Conservation (phyloP, 495 filamentous ascomycete species). For the Aspergillus incahuasiensis region DNA sequence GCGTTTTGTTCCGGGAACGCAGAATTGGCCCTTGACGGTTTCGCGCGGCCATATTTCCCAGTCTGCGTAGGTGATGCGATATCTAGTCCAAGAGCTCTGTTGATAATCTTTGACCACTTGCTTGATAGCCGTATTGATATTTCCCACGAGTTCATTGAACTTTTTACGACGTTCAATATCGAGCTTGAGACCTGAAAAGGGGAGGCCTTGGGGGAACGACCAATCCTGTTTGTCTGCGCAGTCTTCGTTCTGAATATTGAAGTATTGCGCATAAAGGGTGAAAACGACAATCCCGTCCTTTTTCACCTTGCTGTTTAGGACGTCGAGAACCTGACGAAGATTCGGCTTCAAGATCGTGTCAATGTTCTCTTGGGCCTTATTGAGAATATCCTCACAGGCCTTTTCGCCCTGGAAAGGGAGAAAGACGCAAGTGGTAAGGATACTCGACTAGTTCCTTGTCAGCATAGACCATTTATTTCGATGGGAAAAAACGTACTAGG, state of each 20-base stretch:
- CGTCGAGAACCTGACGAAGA: slow-evolving; percentile 5
- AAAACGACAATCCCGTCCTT: slow-evolving; percentile 21
- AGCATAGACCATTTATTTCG: background rate
- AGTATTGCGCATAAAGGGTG: slow-evolving; percentile 25
- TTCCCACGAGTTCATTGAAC: slow-evolving; percentile 23
- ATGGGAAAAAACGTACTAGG: slow-evolving; percentile 12
- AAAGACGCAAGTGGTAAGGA: slow-evolving; percentile 27
- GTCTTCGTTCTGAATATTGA: slow-evolving; percentile 18
- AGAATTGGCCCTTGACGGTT: slow-evolving; percentile 22
- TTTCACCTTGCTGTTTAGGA: slow-evolving; percentile 20
- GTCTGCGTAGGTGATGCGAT: slow-evolving; percentile 14
- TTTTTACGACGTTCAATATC: slow-evolving; percentile 12
- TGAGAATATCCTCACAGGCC: slow-evolving; percentile 18
- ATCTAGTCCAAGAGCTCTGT: background rate
- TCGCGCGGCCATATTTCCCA: slow-evolving; percentile 21
- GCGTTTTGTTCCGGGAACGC: slow-evolving; percentile 13
- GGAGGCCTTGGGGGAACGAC: slow-evolving; percentile 1
- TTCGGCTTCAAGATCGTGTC: slow-evolving; percentile 14
- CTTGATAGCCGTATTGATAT: slow-evolving; percentile 19
- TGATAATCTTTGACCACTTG: slow-evolving; percentile 12
- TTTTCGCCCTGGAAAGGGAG: slow-evolving; percentile 2
- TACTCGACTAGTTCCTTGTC: background rate
- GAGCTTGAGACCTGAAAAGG: slow-evolving; percentile 6
- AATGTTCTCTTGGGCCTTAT: slow-evolving; percentile 18
- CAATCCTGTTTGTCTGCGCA: slow-evolving; percentile 21